Conservation (phyloP, 2,329 filamentous ascomycete species). For the Rutstroemia sydowiana region DNA sequence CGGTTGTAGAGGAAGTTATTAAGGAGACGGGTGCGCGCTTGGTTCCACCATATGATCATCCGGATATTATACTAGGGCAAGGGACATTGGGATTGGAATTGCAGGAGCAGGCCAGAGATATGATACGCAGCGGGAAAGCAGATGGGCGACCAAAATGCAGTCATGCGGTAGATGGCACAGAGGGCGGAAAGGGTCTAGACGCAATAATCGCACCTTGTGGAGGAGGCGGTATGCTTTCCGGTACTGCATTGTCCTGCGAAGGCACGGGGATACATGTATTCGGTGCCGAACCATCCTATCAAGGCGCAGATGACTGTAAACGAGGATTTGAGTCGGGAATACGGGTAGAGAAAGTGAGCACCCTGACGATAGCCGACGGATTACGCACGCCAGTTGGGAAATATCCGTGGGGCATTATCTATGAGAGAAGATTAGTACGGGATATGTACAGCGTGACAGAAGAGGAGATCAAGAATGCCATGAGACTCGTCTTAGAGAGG, state of each 20-base stretch:
- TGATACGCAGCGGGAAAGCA: conserved; percentile 34
- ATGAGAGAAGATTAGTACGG: conserved; percentile 59
- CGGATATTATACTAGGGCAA: conserved; percentile 85
- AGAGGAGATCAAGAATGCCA: conserved; percentile 69
- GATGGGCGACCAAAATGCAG: conserved; percentile 17
- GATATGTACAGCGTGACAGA: conserved; percentile 71
- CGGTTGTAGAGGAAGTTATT: conserved; percentile 62
- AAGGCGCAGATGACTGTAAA: conserved; percentile 78
- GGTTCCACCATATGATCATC: conserved; percentile 87
- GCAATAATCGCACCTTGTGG: conserved; percentile 78
- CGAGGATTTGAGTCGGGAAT: conserved; percentile 58
- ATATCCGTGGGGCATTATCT: conserved; percentile 71
- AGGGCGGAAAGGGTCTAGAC: conserved; percentile 41
- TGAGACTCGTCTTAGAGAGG: conserved; percentile 74
- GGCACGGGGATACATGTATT: conserved; percentile 71
- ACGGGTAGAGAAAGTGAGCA: conserved; percentile 61
- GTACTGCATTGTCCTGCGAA: conserved; percentile 69
- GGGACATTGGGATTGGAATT: conserved; percentile 85
- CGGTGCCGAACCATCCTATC: conserved; percentile 74
- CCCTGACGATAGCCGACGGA: conserved; percentile 82
- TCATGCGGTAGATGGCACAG: neutral
- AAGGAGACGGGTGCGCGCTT: conserved; percentile 66
- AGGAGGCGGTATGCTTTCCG: conserved; percentile 81
- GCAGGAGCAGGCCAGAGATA: conserved; percentile 58
- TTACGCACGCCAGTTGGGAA: conserved; percentile 74